A percentile compares a stretch with the other conserved stretches of the same genome.
Evolutionary conservation across 2,329 filamentous ascomycete species (phyloP).

Genomic region (Phialemonium atrogriseum): DNA sequence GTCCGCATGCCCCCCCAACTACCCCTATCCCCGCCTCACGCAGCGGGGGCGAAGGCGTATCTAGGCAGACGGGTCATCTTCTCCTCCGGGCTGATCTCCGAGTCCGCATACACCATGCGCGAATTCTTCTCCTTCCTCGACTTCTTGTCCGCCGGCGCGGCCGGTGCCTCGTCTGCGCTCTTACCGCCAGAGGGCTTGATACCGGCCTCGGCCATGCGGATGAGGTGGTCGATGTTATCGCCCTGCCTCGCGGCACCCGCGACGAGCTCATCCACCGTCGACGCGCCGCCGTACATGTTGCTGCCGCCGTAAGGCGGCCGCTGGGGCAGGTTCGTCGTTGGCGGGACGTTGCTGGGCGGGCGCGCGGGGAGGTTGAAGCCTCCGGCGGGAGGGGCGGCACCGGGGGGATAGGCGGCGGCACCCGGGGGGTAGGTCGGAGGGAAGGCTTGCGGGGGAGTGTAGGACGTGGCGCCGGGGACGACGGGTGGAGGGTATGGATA

Average conservation of each 20-base stretch:
- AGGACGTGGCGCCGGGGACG: slow-evolving; percentile 13
- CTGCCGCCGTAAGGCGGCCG: slow-evolving; percentile 19
- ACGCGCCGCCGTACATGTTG: slow-evolving; percentile 22
- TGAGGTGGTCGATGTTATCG: slow-evolving; percentile 58
- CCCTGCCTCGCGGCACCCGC: slow-evolving; percentile 35
- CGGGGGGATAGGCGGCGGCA: slow-evolving; percentile 27
- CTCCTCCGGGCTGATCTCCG: slow-evolving; percentile 77
- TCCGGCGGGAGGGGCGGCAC: slow-evolving; percentile 23
- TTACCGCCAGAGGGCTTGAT: slow-evolving; percentile 43
- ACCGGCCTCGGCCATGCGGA: slow-evolving; percentile 55
- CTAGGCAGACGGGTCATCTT: slow-evolving; percentile 72
- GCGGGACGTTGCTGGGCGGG: slow-evolving; percentile 27
- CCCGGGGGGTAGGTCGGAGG: slow-evolving; percentile 27
- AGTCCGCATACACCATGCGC: slow-evolving; percentile 74
- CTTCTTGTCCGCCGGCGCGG: slow-evolving; percentile 49
- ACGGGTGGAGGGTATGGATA: slow-evolving; percentile 14
- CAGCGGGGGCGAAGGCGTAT: slow-evolving; percentile 44
- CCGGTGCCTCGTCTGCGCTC: slow-evolving; percentile 28
- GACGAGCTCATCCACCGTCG: slow-evolving; percentile 39
- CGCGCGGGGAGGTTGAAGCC: slow-evolving; percentile 36
- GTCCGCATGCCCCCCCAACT: too few species aligned
- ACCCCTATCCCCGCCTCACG: slow-evolving; percentile 1
- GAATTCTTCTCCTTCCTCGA: slow-evolving; percentile 49
- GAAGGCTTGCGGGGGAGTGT: slow-evolving; percentile 25
- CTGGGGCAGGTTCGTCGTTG: slow-evolving; percentile 17